A percentile compares a stretch with the other conserved stretches of the same genome.
Conservation (phyloP, 805 yeast genomes). For the Yamadazyma tumulicola region DNA sequence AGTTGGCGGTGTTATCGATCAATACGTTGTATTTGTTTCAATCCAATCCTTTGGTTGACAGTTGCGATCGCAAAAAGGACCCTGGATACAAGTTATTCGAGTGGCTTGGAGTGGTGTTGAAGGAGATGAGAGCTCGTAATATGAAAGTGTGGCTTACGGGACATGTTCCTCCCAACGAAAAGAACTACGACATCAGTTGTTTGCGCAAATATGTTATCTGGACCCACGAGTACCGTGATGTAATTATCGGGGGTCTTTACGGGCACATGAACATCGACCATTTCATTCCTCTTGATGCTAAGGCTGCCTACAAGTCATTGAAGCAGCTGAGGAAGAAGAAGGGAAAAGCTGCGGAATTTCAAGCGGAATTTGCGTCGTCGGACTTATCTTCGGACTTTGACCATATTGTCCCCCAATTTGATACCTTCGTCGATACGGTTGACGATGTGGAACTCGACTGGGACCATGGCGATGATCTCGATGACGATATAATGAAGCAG, state of each 20-base stretch:
- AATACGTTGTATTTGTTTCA: slow-evolving; percentile 75
- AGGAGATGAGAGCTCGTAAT: slow-evolving; percentile 66
- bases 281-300: slow-evolving; percentile 72
- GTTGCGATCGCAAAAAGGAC: slow-evolving; percentile 66
- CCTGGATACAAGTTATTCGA: slow-evolving; percentile 76
- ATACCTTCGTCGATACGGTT: not conserved
- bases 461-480: slow-evolving; percentile 25
- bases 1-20: slow-evolving; percentile 73
- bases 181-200: slow-evolving; percentile 72
- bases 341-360: slow-evolving; percentile 5
- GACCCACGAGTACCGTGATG: slow-evolving; percentile 79
- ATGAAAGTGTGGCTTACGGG: slow-evolving; percentile 88
- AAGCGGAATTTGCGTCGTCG: not conserved
- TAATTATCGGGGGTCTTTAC: slow-evolving; percentile 76
- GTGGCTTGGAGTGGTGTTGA: slow-evolving; percentile 74
- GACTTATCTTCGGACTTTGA: not conserved
- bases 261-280: slow-evolving; percentile 93
- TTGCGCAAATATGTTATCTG: slow-evolving; percentile 74
- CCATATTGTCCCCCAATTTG: slow-evolving; percentile 7
- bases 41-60: slow-evolving; percentile 78
- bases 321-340: slow-evolving; percentile 13
- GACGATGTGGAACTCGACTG: slow-evolving; percentile 14
- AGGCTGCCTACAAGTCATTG: slow-evolving; percentile 58
- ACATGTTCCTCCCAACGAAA: slow-evolving; percentile 83
- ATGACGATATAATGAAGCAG: slow-evolving; percentile 10